These are phyloP conservation scores for Friedmanniomyces endolithicus DNA, from an alignment of 495 filamentous ascomycete species.

Conservation along the genomic window DNA sequence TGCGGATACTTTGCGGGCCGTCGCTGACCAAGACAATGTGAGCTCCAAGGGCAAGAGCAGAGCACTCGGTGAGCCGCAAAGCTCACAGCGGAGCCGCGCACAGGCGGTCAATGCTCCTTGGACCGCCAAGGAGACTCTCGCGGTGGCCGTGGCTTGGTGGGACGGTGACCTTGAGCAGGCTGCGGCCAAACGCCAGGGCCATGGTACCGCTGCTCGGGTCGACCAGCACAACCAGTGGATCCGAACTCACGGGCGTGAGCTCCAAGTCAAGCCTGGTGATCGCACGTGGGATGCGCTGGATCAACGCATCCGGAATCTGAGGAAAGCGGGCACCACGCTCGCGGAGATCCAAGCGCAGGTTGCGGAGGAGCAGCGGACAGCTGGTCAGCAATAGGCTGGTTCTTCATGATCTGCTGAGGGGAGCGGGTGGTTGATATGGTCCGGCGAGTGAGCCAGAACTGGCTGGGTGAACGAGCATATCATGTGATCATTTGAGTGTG, in stretches of 20 bases:
- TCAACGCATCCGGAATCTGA: not conserved
- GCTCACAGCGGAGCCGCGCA: not conserved
- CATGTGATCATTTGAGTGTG: no score
- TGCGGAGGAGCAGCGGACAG: not conserved
- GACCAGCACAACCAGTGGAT: not conserved
- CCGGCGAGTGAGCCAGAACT: no score
- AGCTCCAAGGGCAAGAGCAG: not conserved
- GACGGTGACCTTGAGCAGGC: not conserved
- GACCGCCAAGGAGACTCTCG: not conserved
- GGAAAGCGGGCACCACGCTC: not conserved
- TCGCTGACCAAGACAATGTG: no score
- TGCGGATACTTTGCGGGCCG: no score
- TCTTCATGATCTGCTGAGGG: no score
- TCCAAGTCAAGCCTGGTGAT: not conserved
- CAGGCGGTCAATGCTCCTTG: not conserved
- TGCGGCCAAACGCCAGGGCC: not conserved
- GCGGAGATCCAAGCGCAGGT: not conserved
- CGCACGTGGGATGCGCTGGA: not conserved
- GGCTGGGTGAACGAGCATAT: no score
- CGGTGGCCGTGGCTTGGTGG: not conserved
- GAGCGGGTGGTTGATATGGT: no score
- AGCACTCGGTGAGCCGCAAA: not conserved
- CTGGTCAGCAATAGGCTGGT: not conserved
- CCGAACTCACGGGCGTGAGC: not conserved
- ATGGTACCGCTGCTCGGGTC: not conserved